Evolutionary conservation across 2,329 filamentous ascomycete genomes (phyloP), one percentile per base, ranked within the genome.

Genomic region (Fusarium sp.): DNA sequence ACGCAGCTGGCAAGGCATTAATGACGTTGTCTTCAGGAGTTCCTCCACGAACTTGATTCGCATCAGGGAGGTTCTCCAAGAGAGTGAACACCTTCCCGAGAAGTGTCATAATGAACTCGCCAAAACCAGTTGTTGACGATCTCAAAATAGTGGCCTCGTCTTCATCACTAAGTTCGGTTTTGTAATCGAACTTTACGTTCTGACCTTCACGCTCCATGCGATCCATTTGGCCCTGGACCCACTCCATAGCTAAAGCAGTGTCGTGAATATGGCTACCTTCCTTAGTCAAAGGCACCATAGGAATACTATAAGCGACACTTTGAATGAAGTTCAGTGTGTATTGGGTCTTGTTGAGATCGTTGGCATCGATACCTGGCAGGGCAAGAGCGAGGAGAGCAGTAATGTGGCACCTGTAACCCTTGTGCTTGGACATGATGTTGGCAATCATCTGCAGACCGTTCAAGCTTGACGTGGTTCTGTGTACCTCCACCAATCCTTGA

Each of bases 1-100:
- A 89, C 0, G 96, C 94, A 9, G 95, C 93, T 4, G 96, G 96
- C 21, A 99, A 81, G 3, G 94, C 96, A 75, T 98, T 98, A 75
- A 98, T 94, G 46, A 99, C 94, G 72, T 94, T 97, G 74, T 99
- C 96, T 78, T 99, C 96, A 0, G 96, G 96, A 7, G 94, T 96
- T 12, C 94, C 94, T 60, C 92, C 94, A 63, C 95, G 91, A 30
- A 97, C 89, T 59, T 95, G 88, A 28, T 93, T 91, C 11, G 94
- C 89, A 79, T 99, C 96, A 1, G 96, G 96, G 39, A 99, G 82
- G 73, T 99, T 99, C 78, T 99, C 96, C 21, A 99, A 80, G 11
- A 99, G 85, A 1, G 94, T 97, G 77, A 99, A 99, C 9, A 99
- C 94, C 72, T 96, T 94, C 51, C 94, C 96, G 9, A 99, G 83